Conservation (phyloP, 805 yeast species). For the Priceomyces carsonii region DNA sequence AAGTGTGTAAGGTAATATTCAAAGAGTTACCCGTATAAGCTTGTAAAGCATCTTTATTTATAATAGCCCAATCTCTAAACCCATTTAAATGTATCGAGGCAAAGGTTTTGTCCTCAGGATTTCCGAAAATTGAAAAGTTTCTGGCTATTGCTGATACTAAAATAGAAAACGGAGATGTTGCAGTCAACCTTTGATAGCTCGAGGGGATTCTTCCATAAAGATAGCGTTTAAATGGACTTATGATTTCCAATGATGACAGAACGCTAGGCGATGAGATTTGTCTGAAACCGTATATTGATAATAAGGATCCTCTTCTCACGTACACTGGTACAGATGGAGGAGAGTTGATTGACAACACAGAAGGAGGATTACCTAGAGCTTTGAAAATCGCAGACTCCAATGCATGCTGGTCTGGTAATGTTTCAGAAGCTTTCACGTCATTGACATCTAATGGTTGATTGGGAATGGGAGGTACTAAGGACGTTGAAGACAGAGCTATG, state of each 20-base stretch:
- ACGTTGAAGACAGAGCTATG: slow-evolving; percentile 10
- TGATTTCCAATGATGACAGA: slow-evolving; percentile 27
- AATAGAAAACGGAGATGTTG: slow-evolving; percentile 48
- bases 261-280: slow-evolving; percentile 17
- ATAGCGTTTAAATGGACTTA: slow-evolving; percentile 42
- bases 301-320: slow-evolving; percentile 48
- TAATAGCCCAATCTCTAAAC: slow-evolving; percentile 60
- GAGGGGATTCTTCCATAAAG: slow-evolving; percentile 46
- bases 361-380: slow-evolving; percentile 49
- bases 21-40: slow-evolving; percentile 57
- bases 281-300: slow-evolving; percentile 44
- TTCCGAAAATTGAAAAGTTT: slow-evolving; percentile 11
- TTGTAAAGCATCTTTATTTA: slow-evolving; percentile 48
- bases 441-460: slow-evolving; percentile 10
- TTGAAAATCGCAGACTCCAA: slow-evolving; percentile 32
- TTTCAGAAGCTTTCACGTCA: slow-evolving; percentile 13
- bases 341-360: slow-evolving; percentile 49
- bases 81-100: slow-evolving; percentile 55
- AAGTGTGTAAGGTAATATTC: slow-evolving; percentile 30
- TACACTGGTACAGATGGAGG: slow-evolving; percentile 61
- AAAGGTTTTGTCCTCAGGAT: slow-evolving; percentile 37
- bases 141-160: slow-evolving; percentile 42
- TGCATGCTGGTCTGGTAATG: slow-evolving; percentile 15
- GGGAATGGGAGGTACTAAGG: slow-evolving; percentile 3
- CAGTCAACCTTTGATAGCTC: slow-evolving; percentile 47